phyloP scores from a whole-genome alignment of 805 yeast species.

The Ogataea parapolymorpha region DNA sequence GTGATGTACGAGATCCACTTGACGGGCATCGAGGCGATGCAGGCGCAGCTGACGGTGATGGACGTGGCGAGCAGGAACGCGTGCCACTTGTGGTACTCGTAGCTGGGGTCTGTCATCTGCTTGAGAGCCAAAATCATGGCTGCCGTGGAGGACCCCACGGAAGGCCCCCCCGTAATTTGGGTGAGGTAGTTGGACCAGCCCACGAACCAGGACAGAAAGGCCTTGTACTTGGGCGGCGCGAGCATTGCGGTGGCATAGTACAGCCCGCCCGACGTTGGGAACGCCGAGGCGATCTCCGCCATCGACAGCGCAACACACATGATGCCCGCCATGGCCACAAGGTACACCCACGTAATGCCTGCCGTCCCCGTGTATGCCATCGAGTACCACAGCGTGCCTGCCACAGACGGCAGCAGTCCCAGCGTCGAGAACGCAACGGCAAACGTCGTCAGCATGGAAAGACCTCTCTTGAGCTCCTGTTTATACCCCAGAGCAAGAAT shows the following conservation, averaged over 20 bases:
- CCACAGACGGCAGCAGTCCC: constrained; percentile 63
- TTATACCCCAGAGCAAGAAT: constrained; percentile 59
- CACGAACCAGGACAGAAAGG: constrained; percentile 57
- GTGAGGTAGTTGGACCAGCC: constrained; percentile 66
- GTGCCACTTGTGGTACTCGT: constrained; percentile 46
- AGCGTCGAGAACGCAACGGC: constrained; percentile 63
- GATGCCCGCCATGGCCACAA: constrained; percentile 54
- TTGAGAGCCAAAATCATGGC: constrained; percentile 52
- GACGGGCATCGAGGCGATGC: constrained; percentile 53
- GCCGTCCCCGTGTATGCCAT: constrained; percentile 60
- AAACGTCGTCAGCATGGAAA: constrained; percentile 53
- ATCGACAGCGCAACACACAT: constrained; percentile 56
- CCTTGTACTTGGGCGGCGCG: constrained; percentile 53
- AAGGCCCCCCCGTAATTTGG: constrained; percentile 60
- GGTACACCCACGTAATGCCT: constrained; percentile 63
- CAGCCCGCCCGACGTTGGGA: constrained; percentile 67
- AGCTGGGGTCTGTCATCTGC: constrained; percentile 38
- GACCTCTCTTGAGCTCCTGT: constrained; percentile 63
- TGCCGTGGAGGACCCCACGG: constrained; percentile 57
- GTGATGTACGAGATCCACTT: constrained; percentile 51
- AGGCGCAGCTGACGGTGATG: constrained; percentile 45
- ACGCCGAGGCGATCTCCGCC: constrained; percentile 64
- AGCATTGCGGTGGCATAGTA: constrained; percentile 65
- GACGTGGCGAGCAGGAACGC: constrained; percentile 49
- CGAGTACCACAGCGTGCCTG: constrained; percentile 60